phyloP scores from a whole-genome alignment of 306 rosid genomes.

The Cicer judaicum region DNA sequence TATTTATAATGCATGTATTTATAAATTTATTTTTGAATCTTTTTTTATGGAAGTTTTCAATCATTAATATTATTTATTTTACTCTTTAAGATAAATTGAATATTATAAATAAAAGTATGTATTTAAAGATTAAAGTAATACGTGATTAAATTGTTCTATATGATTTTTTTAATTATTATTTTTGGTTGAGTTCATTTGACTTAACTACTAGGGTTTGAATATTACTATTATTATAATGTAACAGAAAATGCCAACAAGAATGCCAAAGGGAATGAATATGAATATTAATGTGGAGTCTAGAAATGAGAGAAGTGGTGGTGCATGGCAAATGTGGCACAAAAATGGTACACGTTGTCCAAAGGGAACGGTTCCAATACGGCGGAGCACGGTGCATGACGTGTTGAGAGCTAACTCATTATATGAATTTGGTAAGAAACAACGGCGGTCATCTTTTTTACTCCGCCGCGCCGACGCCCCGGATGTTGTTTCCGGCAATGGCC shows the following conservation, averaged over 20 bases:
- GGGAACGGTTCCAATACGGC: slow-evolving; percentile 85
- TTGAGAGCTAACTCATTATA: slow-evolving; percentile 81
- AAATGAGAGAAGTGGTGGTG: not conserved
- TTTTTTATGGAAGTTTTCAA: not conserved
- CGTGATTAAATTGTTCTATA: too few species aligned
- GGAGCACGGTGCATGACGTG: slow-evolving; percentile 67
- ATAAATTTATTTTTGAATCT: not conserved
- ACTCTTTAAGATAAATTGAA: not conserved
- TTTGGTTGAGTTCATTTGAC: too few species aligned
- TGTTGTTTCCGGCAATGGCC: slow-evolving; percentile 76
- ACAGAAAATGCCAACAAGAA: slow-evolving; percentile 65
- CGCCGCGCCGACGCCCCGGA: slow-evolving; percentile 63
- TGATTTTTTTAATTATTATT: too few species aligned
- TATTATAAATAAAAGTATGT: not conserved
- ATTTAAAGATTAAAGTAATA: too few species aligned
- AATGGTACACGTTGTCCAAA: slow-evolving; percentile 83
- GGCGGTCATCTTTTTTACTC: not conserved
- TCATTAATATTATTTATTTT: not conserved
- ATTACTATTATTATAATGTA: not conserved
- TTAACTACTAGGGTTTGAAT: not conserved
- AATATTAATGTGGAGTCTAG: not conserved
- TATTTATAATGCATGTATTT: not conserved
- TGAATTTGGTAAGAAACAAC: slow-evolving; percentile 80
- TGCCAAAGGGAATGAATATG: slow-evolving; percentile 56
- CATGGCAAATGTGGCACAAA: slow-evolving; percentile 82